phyloP scores from a whole-genome alignment of 2,329 filamentous ascomycete species.

The Botryotinia narcissicola region DNA sequence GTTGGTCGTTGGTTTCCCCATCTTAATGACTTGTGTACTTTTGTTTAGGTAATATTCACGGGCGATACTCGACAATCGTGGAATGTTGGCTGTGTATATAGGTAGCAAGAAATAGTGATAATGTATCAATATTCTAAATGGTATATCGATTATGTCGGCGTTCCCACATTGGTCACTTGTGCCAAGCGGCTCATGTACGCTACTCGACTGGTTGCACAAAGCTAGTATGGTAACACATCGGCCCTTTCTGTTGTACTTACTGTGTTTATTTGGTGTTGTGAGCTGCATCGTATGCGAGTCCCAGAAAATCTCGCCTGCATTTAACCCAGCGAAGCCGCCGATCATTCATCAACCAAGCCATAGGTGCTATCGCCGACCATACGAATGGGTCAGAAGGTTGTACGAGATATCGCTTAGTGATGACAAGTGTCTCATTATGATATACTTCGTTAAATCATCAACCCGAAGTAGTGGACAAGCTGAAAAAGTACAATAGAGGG shows the following conservation, averaged over 20 bases:
- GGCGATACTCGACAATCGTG: neutral
- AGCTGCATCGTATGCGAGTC: neutral
- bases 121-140: neutral
- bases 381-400: neutral
- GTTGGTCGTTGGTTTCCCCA: neutral
- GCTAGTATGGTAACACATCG: neutral
- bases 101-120: neutral
- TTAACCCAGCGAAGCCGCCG: neutral
- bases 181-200: neutral
- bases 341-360: slow-evolving; percentile 3
- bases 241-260: neutral
- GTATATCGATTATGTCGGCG: neutral
- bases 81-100: neutral
- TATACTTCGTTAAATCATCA: slow-evolving; percentile 12
- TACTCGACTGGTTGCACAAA: neutral
- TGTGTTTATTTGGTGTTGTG: neutral
- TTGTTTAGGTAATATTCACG: neutral
- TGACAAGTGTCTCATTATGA: neutral
- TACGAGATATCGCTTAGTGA: neutral
- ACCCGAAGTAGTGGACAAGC: neutral
- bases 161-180: slow-evolving; percentile 2
- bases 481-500: slow-evolving; percentile 7
- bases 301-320: neutral
- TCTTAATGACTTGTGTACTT: neutral
- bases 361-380: slow-evolving; percentile 5